phyloP scores from a whole-genome alignment of 805 yeast species.

The Cyberlindnera americana region DNA sequence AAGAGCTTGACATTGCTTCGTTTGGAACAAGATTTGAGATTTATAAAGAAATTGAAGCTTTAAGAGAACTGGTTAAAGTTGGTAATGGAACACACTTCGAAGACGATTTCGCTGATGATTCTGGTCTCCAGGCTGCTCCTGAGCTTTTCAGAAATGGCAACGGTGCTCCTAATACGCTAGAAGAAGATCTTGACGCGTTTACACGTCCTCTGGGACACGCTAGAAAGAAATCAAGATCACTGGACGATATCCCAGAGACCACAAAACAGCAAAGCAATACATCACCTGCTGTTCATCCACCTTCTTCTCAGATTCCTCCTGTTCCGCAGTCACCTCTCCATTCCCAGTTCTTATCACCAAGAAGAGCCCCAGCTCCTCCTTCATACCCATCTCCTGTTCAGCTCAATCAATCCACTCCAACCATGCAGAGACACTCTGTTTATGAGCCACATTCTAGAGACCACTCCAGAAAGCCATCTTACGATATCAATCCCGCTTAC shows the following conservation, averaged over 20 bases:
- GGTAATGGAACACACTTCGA: not conserved
- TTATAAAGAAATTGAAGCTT: slow-evolving; percentile 79
- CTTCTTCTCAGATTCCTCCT: slow-evolving; percentile 19
- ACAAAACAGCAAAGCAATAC: slow-evolving; percentile 6
- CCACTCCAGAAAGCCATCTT: slow-evolving; percentile 31
- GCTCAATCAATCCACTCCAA: slow-evolving; percentile 23
- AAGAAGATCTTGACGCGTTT: slow-evolving; percentile 17
- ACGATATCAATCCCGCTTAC: slow-evolving; percentile 22
- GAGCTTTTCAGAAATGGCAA: slow-evolving; percentile 12
- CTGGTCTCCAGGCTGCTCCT: slow-evolving; percentile 17
- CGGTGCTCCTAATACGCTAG: slow-evolving; percentile 5
- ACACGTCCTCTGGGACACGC: slow-evolving; percentile 36
- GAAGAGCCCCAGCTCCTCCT: slow-evolving; percentile 73
- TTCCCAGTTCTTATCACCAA: slow-evolving; percentile 55
- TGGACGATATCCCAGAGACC: slow-evolving; percentile 39
- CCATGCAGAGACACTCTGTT: slow-evolving; percentile 25
- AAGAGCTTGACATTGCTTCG: slow-evolving; percentile 86
- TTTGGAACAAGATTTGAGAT: slow-evolving; percentile 96
- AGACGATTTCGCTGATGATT: slow-evolving; percentile 13
- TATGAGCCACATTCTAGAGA: slow-evolving; percentile 17
- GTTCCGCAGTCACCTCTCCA: slow-evolving; percentile 15
- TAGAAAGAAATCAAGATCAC: slow-evolving; percentile 48
- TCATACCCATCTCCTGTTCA: slow-evolving; percentile 41
- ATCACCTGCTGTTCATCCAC: slow-evolving; percentile 14
- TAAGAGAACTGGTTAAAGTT: slow-evolving; percentile 31